Evolutionary conservation across 345 rosid species (phyloP).

Genomic region (Physaria fendleri): DNA sequence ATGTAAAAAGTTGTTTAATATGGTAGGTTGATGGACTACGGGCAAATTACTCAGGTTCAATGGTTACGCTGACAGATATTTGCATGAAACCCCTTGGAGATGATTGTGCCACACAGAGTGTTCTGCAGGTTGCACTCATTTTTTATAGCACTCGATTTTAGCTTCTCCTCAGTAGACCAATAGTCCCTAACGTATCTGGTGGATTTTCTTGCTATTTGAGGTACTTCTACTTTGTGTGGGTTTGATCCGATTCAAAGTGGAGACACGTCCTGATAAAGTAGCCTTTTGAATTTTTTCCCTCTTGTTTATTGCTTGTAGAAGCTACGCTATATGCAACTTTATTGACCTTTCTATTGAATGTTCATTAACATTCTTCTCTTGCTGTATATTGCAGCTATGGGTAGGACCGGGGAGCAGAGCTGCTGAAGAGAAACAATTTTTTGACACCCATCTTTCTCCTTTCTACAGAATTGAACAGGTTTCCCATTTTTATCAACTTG

Average conservation of each 20-base stretch:
- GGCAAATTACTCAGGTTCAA: conserved; percentile 74
- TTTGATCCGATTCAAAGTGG: conserved; percentile 83
- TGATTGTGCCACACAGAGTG: conserved; percentile 93
- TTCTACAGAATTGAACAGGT: conserved; percentile 99
- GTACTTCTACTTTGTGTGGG: conserved; percentile 87
- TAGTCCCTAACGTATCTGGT: conserved; percentile 14
- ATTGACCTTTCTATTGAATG: too few species aligned
- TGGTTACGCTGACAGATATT: conserved; percentile 79
- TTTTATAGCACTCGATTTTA: not conserved
- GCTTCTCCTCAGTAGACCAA: not conserved
- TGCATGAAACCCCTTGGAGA: conserved; percentile 94
- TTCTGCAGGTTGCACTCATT: conserved; percentile 62
- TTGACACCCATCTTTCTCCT: conserved; percentile 86
- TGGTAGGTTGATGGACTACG: conserved; percentile 78
- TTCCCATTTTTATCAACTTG: not conserved
- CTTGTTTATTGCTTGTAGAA: not conserved
- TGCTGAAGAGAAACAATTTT: conserved; percentile 82
- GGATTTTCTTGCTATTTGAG: conserved; percentile 11
- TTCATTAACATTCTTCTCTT: too few species aligned
- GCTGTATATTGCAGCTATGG: conserved; percentile 67
- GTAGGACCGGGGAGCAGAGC: conserved; percentile 95
- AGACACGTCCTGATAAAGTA: conserved; percentile 98
- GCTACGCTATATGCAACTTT: not conserved
- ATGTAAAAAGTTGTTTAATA: not conserved
- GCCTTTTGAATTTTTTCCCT: not conserved